Conservation (phyloP, 2,329 filamentous ascomycete genomes). For the Didymella keratinophila region DNA sequence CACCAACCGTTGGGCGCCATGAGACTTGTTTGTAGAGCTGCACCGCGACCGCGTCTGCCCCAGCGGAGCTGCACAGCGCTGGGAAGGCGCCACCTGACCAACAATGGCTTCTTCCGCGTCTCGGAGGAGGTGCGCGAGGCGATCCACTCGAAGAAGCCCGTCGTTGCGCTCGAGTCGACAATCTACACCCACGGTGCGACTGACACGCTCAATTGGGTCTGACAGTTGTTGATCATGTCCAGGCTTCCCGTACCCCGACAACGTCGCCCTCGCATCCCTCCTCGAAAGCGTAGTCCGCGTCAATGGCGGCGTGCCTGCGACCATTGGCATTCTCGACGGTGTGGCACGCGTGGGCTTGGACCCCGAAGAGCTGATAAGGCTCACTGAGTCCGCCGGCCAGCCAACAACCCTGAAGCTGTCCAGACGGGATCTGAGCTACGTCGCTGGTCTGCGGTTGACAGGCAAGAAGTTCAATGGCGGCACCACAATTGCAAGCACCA, state of each 20-base stretch:
- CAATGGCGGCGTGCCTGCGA: constrained; percentile 82
- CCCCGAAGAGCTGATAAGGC: constrained; percentile 73
- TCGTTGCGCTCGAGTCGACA: constrained; percentile 93
- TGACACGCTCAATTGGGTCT: background rate
- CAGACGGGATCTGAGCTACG: constrained; percentile 82
- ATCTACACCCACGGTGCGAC: constrained; percentile 91
- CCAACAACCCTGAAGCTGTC: constrained; percentile 81
- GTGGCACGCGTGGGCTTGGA: constrained; percentile 80
- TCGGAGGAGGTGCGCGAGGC: constrained; percentile 86
- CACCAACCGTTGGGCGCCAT: constrained; percentile 23
- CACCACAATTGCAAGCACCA: constrained; percentile 92
- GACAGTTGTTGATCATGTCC: constrained; percentile 20
- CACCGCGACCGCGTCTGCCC: constrained; percentile 28
- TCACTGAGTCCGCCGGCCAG: constrained; percentile 71
- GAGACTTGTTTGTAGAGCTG: constrained; percentile 32
- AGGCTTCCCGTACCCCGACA: constrained; percentile 76
- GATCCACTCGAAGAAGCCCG: constrained; percentile 74
- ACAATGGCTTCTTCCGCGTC: constrained; percentile 68
- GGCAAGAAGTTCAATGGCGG: constrained; percentile 81
- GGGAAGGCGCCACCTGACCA: constrained; percentile 42
- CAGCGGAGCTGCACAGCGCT: constrained; percentile 4
- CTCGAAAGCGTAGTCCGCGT: constrained; percentile 82
- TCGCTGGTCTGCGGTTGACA: constrained; percentile 74
- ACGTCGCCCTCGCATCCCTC: constrained; percentile 76
- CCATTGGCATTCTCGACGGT: constrained; percentile 86